Conservation (phyloP, 257 asterid genomes). For the Linaria vulgaris region DNA sequence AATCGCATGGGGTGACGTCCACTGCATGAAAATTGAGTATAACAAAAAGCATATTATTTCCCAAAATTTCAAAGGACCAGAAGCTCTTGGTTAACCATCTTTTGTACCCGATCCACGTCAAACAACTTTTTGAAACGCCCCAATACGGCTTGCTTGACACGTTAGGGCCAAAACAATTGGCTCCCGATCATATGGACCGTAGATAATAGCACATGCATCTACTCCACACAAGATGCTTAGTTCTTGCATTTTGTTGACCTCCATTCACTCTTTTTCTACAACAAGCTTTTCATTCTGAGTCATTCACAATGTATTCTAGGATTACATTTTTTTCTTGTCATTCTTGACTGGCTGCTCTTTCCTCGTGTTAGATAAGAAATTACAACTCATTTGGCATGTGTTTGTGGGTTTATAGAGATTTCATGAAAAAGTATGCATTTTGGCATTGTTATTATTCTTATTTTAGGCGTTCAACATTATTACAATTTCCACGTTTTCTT, state of each 20-base stretch:
- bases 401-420: too few species aligned
- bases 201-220: constrained; percentile 41
- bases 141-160: constrained; percentile 27
- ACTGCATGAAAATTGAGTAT: too few species aligned
- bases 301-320: constrained; percentile 38
- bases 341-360: too few species aligned
- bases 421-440: too few species aligned
- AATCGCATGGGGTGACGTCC: too few species aligned
- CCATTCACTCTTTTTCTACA: constrained; percentile 55
- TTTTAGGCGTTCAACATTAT: too few species aligned
- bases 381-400: too few species aligned
- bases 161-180: constrained; percentile 55
- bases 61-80: too few species aligned
- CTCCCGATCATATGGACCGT: constrained; percentile 36
- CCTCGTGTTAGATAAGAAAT: neutral
- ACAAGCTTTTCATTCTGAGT: constrained; percentile 42
- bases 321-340: constrained; percentile 38
- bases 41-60: too few species aligned
- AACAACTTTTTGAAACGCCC: constrained; percentile 34
- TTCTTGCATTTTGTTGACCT: constrained; percentile 42
- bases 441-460: too few species aligned
- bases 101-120: constrained; percentile 32
- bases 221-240: constrained; percentile 46
- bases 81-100: constrained; percentile 46
- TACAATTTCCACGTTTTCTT: too few species aligned